Base-by-base conservation (phyloP, 805 yeast species). In the Kluyveromyces dobzhanskii region DNA sequence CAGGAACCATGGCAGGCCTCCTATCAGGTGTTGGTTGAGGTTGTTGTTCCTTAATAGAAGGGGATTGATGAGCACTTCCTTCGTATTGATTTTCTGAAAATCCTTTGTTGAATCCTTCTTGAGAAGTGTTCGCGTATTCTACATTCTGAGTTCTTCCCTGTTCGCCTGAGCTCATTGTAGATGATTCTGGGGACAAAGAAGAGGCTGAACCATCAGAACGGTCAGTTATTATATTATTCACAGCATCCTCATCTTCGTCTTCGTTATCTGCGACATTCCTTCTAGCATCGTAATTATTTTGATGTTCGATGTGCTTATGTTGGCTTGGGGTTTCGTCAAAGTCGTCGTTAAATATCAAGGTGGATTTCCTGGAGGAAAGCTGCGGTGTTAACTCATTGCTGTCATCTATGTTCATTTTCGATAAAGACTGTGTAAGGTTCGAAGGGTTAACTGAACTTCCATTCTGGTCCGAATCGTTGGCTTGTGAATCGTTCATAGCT, bases 261-360 rank as follows among this genome's bases (percentile, higher is more conserved):
- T 26, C 37, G 17, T 53, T 60, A 47, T 32, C 27, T 36, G 13
- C 28, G 39, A 24, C 36, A 28, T n/a, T 42, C 43, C 23, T 41
- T 26, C 30, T 35, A 40, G 16, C 24, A n/a, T 34, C 30, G 12
- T 17, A 34, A 4, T 13, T 13, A 8, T 6, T 5, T 9, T 34
- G 37, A 39, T 60, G 55, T 23, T 55, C 61, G 12, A 49, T 49
- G 17, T 51, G 56, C 19, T 57, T 53, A 13, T 62, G 51, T 30
- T 69, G 60, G 43, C 71, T 71, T 51, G 69, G 63, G 42, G 65
- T 70, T 37, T 75, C 80, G 45, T 64, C 64, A 26, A 77, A 84
- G 32, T 68, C 67, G 27, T 82, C 90, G 1, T 80, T 75, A 30
- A 85, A 69, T 12, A 84, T 76, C 38, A 84, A 50, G 0, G 92